Conservation (phyloP, 805 yeast species). For the Pichia scutulata region DNA sequence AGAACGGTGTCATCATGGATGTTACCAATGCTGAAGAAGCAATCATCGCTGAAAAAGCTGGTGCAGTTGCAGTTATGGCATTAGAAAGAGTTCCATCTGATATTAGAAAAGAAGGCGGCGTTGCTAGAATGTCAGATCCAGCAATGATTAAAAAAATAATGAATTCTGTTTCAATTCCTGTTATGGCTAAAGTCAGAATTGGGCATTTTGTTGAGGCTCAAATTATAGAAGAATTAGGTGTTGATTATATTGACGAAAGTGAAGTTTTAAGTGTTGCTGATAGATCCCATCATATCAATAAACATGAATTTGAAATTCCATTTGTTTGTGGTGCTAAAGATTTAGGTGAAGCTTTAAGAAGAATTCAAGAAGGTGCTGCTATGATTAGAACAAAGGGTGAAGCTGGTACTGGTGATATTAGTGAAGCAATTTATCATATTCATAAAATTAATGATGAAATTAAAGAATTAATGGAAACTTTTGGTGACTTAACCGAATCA, state of each 20-base stretch:
- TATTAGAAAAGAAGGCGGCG: slow-evolving; percentile 74
- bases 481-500: slow-evolving; percentile 27
- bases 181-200: slow-evolving; percentile 81
- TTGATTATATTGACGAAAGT: slow-evolving; percentile 78
- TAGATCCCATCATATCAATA: slow-evolving; percentile 54
- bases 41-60: slow-evolving; percentile 69
- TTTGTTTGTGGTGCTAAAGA: slow-evolving; percentile 81
- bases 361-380: slow-evolving; percentile 78
- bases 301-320: slow-evolving; percentile 56
- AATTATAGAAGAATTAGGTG: slow-evolving; percentile 59
- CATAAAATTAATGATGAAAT: slow-evolving; percentile 52
- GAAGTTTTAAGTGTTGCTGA: slow-evolving; percentile 84
- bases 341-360: slow-evolving; percentile 74
- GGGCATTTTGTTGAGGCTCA: slow-evolving; percentile 83
- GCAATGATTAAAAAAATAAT: slow-evolving; percentile 67
- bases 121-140: slow-evolving; percentile 83
- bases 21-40: slow-evolving; percentile 81
- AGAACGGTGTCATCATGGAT: slow-evolving; percentile 69
- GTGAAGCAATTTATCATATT: slow-evolving; percentile 75
- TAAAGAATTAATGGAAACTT: slow-evolving; percentile 30
- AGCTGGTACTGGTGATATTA: slow-evolving; percentile 83
- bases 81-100: slow-evolving; percentile 80
- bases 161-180: slow-evolving; percentile 64
- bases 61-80: slow-evolving; percentile 89
- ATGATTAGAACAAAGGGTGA: slow-evolving; percentile 85